phyloP scores from a whole-genome alignment of 1,284 basidiomycete species.

The Austroboletus novae-zelandiae region DNA sequence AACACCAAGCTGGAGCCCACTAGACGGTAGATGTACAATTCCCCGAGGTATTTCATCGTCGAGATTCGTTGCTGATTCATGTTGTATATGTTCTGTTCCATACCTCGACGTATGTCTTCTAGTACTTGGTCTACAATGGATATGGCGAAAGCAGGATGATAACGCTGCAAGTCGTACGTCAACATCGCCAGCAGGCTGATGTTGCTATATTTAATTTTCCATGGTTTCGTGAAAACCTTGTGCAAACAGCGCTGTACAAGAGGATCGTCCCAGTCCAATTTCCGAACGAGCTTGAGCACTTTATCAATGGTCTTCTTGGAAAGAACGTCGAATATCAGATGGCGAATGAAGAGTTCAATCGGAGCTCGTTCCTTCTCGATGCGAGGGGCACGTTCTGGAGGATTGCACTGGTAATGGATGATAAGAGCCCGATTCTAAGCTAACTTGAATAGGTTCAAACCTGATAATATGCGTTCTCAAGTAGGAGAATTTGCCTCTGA shows the following conservation, averaged over 20 bases:
- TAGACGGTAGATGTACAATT: conserved; percentile 96
- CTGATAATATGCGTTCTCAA: conserved; percentile 99
- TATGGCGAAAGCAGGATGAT: conserved; percentile 87
- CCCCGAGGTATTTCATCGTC: conserved; percentile 91
- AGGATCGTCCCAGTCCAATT: conserved; percentile 92
- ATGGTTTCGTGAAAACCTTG: conserved; percentile 91
- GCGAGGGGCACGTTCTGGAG: conserved; percentile 87
- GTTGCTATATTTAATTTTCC: conserved; percentile 94
- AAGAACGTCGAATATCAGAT: conserved; percentile 90
- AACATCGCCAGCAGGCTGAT: conserved; percentile 92
- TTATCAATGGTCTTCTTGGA: conserved; percentile 91
- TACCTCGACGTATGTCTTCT: conserved; percentile 86
- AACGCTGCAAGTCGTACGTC: conserved; percentile 89
- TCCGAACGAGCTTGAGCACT: conserved; percentile 87
- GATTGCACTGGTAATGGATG: conserved; percentile 76
- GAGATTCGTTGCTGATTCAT: conserved; percentile 93
- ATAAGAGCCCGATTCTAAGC: conserved; percentile 5
- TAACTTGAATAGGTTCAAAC: conserved; percentile 38
- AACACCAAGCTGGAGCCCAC: conserved; percentile 89
- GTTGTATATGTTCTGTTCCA: conserved; percentile 95
- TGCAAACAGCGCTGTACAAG: conserved; percentile 54
- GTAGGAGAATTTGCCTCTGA: conserved; percentile 81
- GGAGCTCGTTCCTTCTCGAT: conserved; percentile 84
- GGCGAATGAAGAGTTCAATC: conserved; percentile 91
- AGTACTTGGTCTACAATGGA: conserved; percentile 91